phyloP scores from a whole-genome alignment of 768 basidiomycete species.

The Paxillus involutus region DNA sequence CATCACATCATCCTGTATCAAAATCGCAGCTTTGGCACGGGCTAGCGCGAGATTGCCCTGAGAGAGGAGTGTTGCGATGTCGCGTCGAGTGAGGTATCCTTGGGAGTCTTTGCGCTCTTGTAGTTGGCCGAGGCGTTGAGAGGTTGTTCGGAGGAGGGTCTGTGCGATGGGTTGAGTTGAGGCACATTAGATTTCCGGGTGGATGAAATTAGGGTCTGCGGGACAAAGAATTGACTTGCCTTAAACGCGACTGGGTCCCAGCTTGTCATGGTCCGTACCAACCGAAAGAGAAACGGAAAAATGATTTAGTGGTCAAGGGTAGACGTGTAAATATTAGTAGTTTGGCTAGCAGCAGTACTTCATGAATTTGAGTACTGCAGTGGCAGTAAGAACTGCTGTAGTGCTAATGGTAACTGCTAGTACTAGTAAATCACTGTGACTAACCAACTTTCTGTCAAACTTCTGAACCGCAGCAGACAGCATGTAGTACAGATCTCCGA shows the following conservation, averaged over 20 bases:
- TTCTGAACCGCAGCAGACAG: too few species aligned
- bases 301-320: background rate
- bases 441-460: too few species aligned
- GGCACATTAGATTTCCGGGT: background rate
- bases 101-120: conserved; percentile 70
- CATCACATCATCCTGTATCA: conserved; percentile 61
- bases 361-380: background rate
- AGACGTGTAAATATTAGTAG: background rate
- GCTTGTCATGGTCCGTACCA: conserved; percentile 16
- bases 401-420: too few species aligned
- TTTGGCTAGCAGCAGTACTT: background rate
- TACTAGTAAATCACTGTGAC: too few species aligned
- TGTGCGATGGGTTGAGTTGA: conserved; percentile 25
- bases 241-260: conserved; percentile 34
- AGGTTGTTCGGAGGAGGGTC: conserved; percentile 63
- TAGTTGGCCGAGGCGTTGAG: conserved; percentile 65
- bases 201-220: background rate
- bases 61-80: conserved; percentile 65
- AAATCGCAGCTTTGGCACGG: conserved; percentile 68
- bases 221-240: conserved; percentile 14
- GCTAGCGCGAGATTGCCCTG: conserved; percentile 63
- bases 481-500: too few species aligned
- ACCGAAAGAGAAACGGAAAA: background rate
- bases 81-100: conserved; percentile 58
- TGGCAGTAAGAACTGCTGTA: too few species aligned